These are phyloP conservation scores for Nemania sp. DNA, from an alignment of 2,329 filamentous ascomycete species.

Conservation along the genomic window DNA sequence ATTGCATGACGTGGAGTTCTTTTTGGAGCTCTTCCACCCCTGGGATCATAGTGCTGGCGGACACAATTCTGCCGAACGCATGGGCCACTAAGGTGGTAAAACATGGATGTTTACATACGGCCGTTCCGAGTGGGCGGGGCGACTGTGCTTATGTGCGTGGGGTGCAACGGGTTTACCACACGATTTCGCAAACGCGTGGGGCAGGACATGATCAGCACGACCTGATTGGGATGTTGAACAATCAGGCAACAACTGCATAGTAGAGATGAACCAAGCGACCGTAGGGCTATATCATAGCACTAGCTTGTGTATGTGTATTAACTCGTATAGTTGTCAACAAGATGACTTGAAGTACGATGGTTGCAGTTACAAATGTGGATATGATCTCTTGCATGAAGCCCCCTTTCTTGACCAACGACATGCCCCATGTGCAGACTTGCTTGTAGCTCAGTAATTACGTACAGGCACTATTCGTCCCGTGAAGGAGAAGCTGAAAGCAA, in stretches of 20 bases:
- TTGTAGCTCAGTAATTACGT: not conserved
- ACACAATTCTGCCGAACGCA: too few species aligned
- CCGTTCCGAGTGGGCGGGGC: constrained; percentile 5
- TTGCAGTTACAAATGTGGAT: constrained; percentile 19
- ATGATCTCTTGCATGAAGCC: not conserved
- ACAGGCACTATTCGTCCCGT: not conserved
- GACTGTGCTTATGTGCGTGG: constrained; percentile 2
- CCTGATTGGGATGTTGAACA: constrained; percentile 4
- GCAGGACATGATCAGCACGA: not conserved
- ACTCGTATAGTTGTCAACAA: constrained; percentile 15
- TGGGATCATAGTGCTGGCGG: too few species aligned
- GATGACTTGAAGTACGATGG: constrained; percentile 16
- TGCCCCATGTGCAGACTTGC: not conserved
- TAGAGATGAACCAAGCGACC: constrained; percentile 27
- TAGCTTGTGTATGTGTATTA: constrained; percentile 32
- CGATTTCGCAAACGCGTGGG: not conserved
- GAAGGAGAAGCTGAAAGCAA: not conserved
- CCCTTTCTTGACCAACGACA: not conserved
- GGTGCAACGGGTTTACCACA: constrained; percentile 1
- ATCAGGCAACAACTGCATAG: constrained; percentile 6
- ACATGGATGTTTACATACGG: constrained; percentile 15
- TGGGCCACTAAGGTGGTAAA: constrained; percentile 27
- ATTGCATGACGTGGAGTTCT: constrained; percentile 30
- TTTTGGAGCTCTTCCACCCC: constrained; percentile 21
- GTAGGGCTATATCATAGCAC: constrained; percentile 30